phyloP scores from a whole-genome alignment of 2,329 filamentous ascomycete species.

The Phyllosticta citrichinensis region DNA sequence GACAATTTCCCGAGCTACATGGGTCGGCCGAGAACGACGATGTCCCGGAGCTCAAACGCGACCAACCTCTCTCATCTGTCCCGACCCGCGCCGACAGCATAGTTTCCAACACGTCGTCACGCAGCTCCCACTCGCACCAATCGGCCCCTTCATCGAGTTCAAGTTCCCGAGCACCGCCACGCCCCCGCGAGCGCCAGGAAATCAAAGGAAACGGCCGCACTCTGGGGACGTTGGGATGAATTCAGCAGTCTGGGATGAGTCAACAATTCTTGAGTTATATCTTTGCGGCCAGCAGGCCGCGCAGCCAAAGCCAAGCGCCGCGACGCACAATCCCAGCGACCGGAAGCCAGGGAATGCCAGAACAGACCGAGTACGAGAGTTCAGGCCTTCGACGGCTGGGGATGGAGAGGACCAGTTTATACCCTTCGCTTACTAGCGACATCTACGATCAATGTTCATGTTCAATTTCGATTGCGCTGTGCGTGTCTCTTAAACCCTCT shows the following conservation, averaged over 20 bases:
- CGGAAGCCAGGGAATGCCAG: too few relatives aligned
- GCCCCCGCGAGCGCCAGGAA: conserved; percentile 1
- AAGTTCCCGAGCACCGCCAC: background rate
- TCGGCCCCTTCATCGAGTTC: background rate
- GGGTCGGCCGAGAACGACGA: background rate
- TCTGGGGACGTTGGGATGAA: conserved; percentile 2
- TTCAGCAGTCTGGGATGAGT: too few relatives aligned
- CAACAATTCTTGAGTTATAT: too few relatives aligned
- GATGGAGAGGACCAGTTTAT: too few relatives aligned
- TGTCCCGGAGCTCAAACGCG: background rate
- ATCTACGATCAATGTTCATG: background rate
- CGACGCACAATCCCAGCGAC: too few relatives aligned
- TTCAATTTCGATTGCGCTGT: background rate
- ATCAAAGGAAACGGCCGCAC: conserved; percentile 9
- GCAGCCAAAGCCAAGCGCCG: too few relatives aligned
- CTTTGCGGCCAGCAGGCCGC: too few relatives aligned
- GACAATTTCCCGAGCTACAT: conserved; percentile 17
- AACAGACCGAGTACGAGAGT: too few relatives aligned
- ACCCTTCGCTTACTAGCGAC: too few relatives aligned
- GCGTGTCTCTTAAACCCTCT: background rate
- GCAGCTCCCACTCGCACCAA: background rate
- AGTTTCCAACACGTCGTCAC: conserved; percentile 1
- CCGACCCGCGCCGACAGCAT: conserved; percentile 8
- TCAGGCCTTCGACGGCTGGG: too few relatives aligned
- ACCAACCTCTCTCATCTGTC: background rate